Base-by-base conservation (phyloP, 2,329 filamentous ascomycete species). In the Fusarium clavum region DNA sequence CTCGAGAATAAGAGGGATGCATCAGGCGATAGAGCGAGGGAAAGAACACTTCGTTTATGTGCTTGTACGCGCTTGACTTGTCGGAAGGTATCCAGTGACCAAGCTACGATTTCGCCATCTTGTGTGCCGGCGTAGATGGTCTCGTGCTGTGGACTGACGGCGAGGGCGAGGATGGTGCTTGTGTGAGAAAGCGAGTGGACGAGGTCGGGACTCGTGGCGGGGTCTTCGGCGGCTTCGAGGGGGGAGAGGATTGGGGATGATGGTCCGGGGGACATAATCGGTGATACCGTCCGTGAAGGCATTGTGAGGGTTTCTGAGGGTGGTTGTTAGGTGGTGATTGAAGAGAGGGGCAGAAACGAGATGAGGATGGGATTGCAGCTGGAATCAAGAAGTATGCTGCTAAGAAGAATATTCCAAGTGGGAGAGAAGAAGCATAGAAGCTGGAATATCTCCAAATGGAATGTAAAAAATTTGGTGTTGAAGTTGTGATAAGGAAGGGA, bases 111-210 rank as follows among this genome's bases (percentile, higher is more conserved):
- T 82, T 98, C 94, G 66, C 96, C 96, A 69, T 94, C 92, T 78
- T 98, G 94, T 2, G 96, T 94, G 43, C 96, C 96, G 20, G 95
- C 94, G 79, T 94, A 99, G 57, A 99, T 92, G 77, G 90, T 91
- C 53, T 92, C 88, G 69, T 93, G 88, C 49, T 92, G 86, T 54
- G 93, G 86, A 61, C 93, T 94, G 25, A 97, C 89, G 6, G 91
- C 93, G 59, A 99, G 87, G 11, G 94, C 90, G 53, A 99, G 89
- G 49, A 97, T 92, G 4, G 92, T 94, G 79, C 90, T 92, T 76
- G 90, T 87, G 77, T 95, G 92, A 76, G 90, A 87, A 67, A 97
- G 87, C 71, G 90, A 90, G 78, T 97, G 93, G 61, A 91, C 83
- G 47, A 94, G 86, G 57, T 88, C 86, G n/a, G 92, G 92, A 13